phyloP scores from a whole-genome alignment of 495 filamentous ascomycete species.

The Podospora anserina region DNA sequence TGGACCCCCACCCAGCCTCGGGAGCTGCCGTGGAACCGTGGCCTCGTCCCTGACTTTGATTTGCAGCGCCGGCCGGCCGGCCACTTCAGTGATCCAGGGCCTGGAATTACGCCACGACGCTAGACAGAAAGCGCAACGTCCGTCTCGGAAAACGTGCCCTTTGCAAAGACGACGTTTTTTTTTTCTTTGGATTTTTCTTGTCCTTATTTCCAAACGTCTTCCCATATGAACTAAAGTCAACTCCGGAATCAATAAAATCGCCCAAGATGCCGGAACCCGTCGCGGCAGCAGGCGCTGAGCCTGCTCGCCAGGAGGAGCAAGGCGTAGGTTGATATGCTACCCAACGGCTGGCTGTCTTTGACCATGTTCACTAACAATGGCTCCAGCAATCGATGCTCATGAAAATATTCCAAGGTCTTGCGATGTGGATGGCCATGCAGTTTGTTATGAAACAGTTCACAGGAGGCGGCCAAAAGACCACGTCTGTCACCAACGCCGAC shows the following conservation, averaged over 20 bases:
- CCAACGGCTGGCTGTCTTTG: not conserved
- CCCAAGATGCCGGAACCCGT: slow-evolving; percentile 40
- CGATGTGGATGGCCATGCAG: slow-evolving; percentile 47
- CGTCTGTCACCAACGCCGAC: slow-evolving; percentile 46
- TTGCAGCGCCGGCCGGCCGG: slow-evolving; percentile 1
- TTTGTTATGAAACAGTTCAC: slow-evolving; percentile 45
- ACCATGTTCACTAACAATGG: slow-evolving; percentile 21
- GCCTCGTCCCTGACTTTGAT: slow-evolving; percentile 9
- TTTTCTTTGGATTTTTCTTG: not conserved
- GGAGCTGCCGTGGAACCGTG: slow-evolving; percentile 11
- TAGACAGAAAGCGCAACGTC: not conserved
- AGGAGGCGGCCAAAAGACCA: slow-evolving; percentile 46
- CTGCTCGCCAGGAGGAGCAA: slow-evolving; percentile 33
- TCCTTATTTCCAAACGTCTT: not conserved
- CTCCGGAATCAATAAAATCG: not conserved
- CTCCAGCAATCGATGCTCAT: slow-evolving; percentile 32
- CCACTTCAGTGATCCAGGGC: not conserved
- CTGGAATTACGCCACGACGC: not conserved
- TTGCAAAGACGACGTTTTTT: not conserved
- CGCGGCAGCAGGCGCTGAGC: slow-evolving; percentile 27
- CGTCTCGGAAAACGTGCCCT: slow-evolving; percentile 1
- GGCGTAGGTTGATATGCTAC: slow-evolving; percentile 34
- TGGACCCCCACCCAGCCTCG: not conserved
- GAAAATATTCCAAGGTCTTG: slow-evolving; percentile 41
- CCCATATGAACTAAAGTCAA: not conserved